Percentiles rank a stretch among this genome's conserved stretches.
Conservation (phyloP, 805 yeast genomes). For the Schizosaccharomyces cryophilus region DNA sequence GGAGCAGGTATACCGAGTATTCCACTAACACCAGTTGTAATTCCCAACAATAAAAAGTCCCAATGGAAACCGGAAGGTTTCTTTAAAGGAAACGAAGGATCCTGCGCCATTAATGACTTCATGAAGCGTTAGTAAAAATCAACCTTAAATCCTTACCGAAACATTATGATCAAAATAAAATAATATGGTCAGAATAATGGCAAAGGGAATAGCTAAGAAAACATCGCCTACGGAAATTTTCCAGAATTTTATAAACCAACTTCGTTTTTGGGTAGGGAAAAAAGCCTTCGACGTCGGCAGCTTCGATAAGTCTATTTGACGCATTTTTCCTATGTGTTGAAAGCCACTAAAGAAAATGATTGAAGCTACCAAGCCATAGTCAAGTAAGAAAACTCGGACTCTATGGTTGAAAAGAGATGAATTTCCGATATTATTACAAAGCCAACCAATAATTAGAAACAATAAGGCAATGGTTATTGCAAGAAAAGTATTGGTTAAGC, state of each 20-base stretch:
- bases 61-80: conserved; percentile 85
- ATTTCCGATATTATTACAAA: conserved; percentile 32
- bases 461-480: conserved; percentile 47
- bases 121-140: neutral
- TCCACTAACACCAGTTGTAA: conserved; percentile 72
- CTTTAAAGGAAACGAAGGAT: conserved; percentile 47
- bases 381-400: conserved; percentile 48
- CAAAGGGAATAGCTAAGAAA: conserved; percentile 83
- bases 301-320: conserved; percentile 29
- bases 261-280: conserved; percentile 30
- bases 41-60: conserved; percentile 65
- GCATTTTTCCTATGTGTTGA: conserved; percentile 56
- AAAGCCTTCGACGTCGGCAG: conserved; percentile 53
- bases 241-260: conserved; percentile 70
- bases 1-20: conserved; percentile 84
- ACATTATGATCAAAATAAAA: conserved; percentile 93
- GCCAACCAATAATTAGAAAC: conserved; percentile 59
- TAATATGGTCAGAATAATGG: conserved; percentile 52
- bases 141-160: conserved; percentile 17
- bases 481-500: conserved; percentile 24
- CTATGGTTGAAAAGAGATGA: conserved; percentile 35
- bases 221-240: conserved; percentile 45
- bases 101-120: conserved; percentile 64
- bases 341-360: conserved; percentile 85
- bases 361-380: conserved; percentile 61